Evolutionary conservation across 2,329 filamentous ascomycete genomes (phyloP).

Genomic region (Monilinia laxa): DNA sequence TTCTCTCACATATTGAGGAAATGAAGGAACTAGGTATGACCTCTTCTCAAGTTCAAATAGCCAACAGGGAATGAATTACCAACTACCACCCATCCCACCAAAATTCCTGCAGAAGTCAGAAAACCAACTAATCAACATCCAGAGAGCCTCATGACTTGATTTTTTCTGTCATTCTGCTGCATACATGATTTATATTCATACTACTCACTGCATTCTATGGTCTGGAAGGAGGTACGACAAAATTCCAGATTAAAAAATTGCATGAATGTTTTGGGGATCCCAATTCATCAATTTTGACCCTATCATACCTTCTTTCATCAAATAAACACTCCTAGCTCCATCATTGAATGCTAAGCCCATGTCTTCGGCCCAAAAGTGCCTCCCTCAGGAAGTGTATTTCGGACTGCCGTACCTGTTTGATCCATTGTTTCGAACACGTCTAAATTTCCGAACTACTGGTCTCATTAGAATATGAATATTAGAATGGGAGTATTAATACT

Average conservation of each 20-base stretch:
- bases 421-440: slow-evolving; percentile 12
- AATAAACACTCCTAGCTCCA: neutral
- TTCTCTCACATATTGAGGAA: too few relatives aligned
- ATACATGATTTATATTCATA: neutral
- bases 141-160: too few relatives aligned
- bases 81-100: too few relatives aligned
- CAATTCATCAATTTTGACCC: neutral
- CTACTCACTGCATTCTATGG: neutral
- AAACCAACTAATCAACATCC: too few relatives aligned
- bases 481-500: neutral
- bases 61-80: too few relatives aligned
- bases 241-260: neutral
- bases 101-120: too few relatives aligned
- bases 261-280: neutral
- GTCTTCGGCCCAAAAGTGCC: slow-evolving; percentile 30
- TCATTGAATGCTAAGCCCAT: slow-evolving; percentile 19
- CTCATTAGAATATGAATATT: neutral
- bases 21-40: too few relatives aligned
- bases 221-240: neutral
- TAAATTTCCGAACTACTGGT: slow-evolving; percentile 9
- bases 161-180: neutral
- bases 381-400: neutral
- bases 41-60: too few relatives aligned
- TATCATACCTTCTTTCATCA: neutral
- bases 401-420: neutral